Conservation (phyloP, 805 yeast species). For the Candida easanensis region DNA sequence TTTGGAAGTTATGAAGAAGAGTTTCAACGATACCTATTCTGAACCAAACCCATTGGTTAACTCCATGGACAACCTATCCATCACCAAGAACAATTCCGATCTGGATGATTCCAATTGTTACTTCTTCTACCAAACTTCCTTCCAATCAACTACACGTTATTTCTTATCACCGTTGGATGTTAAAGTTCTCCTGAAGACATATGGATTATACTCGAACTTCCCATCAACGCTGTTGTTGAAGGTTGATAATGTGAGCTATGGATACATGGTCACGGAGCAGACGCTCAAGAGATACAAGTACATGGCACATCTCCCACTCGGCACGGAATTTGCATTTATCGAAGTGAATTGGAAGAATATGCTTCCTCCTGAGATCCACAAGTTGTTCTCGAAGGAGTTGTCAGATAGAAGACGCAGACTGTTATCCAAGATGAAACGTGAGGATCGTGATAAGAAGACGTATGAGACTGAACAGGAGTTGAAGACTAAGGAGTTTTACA, state of each 20-base stretch:
- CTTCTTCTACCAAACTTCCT: constrained; percentile 77
- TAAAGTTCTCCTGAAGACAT: constrained; percentile 62
- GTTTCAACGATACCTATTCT: constrained; percentile 26
- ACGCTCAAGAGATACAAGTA: constrained; percentile 62
- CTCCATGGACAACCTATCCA: constrained; percentile 16
- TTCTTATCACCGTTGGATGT: constrained; percentile 79
- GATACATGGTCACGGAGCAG: constrained; percentile 60
- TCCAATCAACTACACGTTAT: constrained; percentile 61
- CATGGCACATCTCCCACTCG: constrained; percentile 77
- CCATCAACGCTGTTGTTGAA: constrained; percentile 63
- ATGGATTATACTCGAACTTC: constrained; percentile 58
- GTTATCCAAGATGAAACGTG: constrained; percentile 47
- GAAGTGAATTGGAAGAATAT: constrained; percentile 78
- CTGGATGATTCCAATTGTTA: constrained; percentile 44
- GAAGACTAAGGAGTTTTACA: constrained; percentile 56
- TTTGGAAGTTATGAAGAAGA: constrained; percentile 37
- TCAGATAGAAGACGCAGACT: constrained; percentile 52
- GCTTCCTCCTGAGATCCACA: constrained; percentile 42
- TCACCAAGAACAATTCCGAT: constrained; percentile 16
- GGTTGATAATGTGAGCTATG: constrained; percentile 70
- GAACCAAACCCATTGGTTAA: constrained; percentile 19
- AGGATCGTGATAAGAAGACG: constrained; percentile 55
- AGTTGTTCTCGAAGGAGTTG: constrained; percentile 52
- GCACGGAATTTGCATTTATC: constrained; percentile 77
- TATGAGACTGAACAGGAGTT: constrained; percentile 60